phyloP scores from a whole-genome alignment of 2,329 filamentous ascomycete species.

The Paecilomyces dactylethromorphus region DNA sequence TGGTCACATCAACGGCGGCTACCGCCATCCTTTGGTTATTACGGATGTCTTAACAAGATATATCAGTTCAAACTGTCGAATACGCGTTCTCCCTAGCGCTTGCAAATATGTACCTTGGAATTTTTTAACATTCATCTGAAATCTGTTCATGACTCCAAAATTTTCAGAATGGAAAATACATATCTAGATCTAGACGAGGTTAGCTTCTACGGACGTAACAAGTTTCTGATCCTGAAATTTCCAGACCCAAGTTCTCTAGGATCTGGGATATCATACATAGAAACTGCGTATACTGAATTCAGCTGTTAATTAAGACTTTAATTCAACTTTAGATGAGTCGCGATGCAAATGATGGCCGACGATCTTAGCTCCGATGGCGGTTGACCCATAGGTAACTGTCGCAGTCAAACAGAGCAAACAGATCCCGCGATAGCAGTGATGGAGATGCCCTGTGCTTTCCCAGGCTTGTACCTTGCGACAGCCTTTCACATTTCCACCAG shows the following conservation, averaged over 20 bases:
- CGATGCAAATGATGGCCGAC: background rate
- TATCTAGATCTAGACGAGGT: too few relatives aligned
- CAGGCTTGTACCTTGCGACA: background rate
- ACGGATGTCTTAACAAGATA: background rate
- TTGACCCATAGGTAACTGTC: background rate
- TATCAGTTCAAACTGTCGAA: background rate
- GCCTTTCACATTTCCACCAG: background rate
- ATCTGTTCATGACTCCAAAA: background rate
- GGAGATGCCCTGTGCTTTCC: background rate
- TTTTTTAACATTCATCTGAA: background rate
- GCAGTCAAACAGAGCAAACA: constrained; percentile 11
- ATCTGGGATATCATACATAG: background rate
- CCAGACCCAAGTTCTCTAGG: too few relatives aligned
- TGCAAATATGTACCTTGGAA: background rate
- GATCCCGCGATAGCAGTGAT: background rate
- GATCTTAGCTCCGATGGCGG: background rate
- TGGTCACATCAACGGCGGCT: background rate
- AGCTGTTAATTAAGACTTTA: background rate
- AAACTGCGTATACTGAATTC: background rate
- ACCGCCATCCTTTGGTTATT: background rate
- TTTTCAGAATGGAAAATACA: too few relatives aligned
- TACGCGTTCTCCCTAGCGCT: background rate
- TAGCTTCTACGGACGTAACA: background rate
- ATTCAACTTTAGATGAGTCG: background rate
- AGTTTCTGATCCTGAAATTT: background rate